phyloP scores from a whole-genome alignment of 352 stramenopile genomes.

The Globisporangium recalcitrans region DNA sequence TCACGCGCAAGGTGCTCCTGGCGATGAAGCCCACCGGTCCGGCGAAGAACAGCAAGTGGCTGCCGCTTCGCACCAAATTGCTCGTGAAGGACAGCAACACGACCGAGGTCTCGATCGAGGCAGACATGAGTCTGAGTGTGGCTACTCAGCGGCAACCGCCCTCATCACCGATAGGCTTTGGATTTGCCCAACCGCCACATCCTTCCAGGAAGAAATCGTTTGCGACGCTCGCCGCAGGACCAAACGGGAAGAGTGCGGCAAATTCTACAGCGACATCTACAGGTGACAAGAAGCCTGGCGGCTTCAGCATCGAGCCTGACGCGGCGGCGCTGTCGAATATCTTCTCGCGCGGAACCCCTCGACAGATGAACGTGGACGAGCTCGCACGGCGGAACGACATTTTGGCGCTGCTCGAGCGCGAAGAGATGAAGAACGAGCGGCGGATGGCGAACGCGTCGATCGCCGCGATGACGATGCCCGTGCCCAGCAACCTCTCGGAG shows the following conservation, averaged over 20 bases:
- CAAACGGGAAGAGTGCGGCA: background rate
- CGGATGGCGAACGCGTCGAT: conserved; percentile 29
- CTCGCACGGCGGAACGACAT: conserved; percentile 48
- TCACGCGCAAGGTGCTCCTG: conserved; percentile 18
- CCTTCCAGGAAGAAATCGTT: conserved; percentile 9
- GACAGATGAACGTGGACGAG: conserved; percentile 41
- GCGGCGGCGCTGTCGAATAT: conserved; percentile 45
- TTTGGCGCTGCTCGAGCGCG: conserved; percentile 37
- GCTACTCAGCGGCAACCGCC: background rate
- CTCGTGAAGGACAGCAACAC: background rate
- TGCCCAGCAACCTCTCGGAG: conserved; percentile 13
- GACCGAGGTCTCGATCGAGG: conserved; percentile 3
- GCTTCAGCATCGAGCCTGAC: conserved; percentile 18
- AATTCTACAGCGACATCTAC: no score
- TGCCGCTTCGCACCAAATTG: conserved; percentile 11
- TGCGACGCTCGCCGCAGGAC: background rate
- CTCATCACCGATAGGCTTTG: background rate
- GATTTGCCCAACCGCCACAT: background rate
- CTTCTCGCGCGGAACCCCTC: conserved; percentile 53
- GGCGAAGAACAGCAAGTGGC: conserved; percentile 16
- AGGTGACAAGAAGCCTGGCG: conserved; percentile 7
- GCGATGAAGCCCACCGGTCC: conserved; percentile 9
- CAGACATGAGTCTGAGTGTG: conserved; percentile 1
- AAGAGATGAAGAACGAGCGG: conserved; percentile 23
- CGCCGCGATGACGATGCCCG: conserved; percentile 24